Evolutionary conservation across 2,329 filamentous ascomycete genomes (phyloP).

Genomic region (Dendryphion nanum): DNA sequence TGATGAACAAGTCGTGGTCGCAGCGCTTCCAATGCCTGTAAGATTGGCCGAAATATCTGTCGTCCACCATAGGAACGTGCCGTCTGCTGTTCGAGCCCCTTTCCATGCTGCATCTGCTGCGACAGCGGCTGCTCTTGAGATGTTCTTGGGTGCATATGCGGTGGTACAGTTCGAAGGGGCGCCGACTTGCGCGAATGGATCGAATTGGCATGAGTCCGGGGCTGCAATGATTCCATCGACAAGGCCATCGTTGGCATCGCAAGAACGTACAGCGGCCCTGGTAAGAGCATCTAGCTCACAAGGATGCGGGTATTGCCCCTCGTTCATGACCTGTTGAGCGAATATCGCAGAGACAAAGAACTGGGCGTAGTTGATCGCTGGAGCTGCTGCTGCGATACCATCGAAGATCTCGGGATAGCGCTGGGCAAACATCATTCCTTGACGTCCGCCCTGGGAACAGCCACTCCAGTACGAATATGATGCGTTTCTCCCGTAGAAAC

Average conservation of each 20-base stretch:
- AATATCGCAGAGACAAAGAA: no score
- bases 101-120: neutral
- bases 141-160: slow-evolving; percentile 1
- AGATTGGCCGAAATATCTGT: no score
- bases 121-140: neutral
- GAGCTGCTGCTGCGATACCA: slow-evolving; percentile 41
- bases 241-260: neutral
- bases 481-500: neutral
- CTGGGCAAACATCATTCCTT: slow-evolving; percentile 25
- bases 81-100: neutral
- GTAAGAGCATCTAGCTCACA: neutral
- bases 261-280: neutral
- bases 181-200: neutral
- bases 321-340: slow-evolving; percentile 24
- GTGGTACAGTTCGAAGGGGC: slow-evolving; percentile 7
- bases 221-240: neutral
- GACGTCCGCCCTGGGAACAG: neutral
- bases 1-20: neutral
- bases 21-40: no score
- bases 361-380: slow-evolving; percentile 37
- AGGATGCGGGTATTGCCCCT: slow-evolving; percentile 1
- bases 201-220: neutral
- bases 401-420: slow-evolving; percentile 39
- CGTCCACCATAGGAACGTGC: neutral
- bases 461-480: neutral